Evolutionary conservation across 2,329 filamentous ascomycete genomes (phyloP), one percentile per base, ranked within the genome.

Genomic region (Sporothrix schenckii): DNA sequence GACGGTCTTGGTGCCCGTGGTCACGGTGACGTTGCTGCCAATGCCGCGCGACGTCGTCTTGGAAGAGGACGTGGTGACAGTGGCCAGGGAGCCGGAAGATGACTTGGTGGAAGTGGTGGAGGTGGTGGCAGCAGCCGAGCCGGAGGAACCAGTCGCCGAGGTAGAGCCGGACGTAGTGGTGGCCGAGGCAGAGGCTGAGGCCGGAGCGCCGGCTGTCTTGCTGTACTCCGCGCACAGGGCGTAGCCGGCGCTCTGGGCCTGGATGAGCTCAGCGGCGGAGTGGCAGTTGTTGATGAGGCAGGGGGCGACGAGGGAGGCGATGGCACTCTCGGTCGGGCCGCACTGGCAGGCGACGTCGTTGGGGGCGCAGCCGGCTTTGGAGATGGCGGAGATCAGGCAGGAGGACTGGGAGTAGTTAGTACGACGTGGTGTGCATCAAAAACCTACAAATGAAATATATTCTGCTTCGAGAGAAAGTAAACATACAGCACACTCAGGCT

Each of bases 301-400:
- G 5, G 76, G 70, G 0, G 75, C 76, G 27, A 74, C 78, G 70
- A 71, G 67, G 61, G 52, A 69, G 70, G 71, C 77, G 70, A 82
- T 81, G 69, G 70, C 73, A 16, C 75, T 44, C 73, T 80, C 73
- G 0, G 74, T 77, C 7, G 76, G 73, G 2, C 78, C 84, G 80
- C 86, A 87, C 75, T 85, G 84, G 81, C 86, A 88, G 66, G 76
- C 77, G 56, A 79, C 75, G 77, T 88, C 84, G 58, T 78, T 80
- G 70, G 81, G 71, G 16, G 71, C 73, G 77, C 86, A 88, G 75
- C 82, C 81, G 24, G 82, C 82, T n/a, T 78, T 76, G 21, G 77
- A 76, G 75, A 86, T 80, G 73, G 84, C 84, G 27, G 78, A 75
- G 60, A 78, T 75, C 75, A 87, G 79, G 79, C 85, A 88, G 69